phyloP scores from a whole-genome alignment of 305 asterid species.

The Fraxinus greggii region DNA sequence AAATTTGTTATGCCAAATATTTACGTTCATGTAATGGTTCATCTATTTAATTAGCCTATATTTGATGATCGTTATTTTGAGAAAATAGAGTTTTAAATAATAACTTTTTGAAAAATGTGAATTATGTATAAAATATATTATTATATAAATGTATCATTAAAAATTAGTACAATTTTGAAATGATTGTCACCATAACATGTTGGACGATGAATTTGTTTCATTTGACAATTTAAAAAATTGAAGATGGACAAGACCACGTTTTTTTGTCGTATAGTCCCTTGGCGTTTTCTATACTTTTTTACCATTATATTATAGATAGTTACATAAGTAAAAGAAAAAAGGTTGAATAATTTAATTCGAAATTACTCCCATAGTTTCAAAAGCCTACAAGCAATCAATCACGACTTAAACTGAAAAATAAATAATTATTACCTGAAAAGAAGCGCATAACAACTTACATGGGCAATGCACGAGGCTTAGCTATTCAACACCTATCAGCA shows the following conservation, averaged over 20 bases:
- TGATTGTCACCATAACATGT: neutral
- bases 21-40: neutral
- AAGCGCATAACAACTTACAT: constrained; percentile 6
- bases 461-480: neutral
- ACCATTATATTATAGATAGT: neutral
- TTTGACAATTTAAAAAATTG: constrained; percentile 14
- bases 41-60: neutral
- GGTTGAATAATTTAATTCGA: neutral
- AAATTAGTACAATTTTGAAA: neutral
- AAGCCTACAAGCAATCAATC: constrained; percentile 3
- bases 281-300: neutral
- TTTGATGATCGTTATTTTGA: neutral
- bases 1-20: neutral
- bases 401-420: neutral
- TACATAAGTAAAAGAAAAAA: neutral
- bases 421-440: constrained; percentile 17
- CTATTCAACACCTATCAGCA: neutral
- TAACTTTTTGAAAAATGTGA: neutral
- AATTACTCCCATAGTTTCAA: neutral
- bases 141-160: too few species aligned
- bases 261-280: constrained; percentile 9
- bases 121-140: too few species aligned
- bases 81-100: too few species aligned
- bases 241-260: neutral
- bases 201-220: neutral